phyloP scores from a whole-genome alignment of 495 filamentous ascomycete genomes.

The Xanthoparmelia taractica region DNA sequence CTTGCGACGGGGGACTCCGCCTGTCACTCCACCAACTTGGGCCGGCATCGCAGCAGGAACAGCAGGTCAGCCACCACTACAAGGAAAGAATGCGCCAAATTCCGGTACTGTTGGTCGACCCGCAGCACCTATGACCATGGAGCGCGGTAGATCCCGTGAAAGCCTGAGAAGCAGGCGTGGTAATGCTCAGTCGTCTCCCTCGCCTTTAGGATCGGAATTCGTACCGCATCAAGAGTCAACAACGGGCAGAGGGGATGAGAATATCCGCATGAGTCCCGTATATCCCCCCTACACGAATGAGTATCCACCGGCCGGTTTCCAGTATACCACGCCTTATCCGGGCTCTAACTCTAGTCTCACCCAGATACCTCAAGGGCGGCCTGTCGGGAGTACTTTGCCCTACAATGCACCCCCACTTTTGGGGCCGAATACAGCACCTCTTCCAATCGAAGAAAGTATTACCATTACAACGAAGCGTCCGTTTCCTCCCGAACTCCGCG shows the following conservation, averaged over 20 bases:
- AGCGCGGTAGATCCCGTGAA: constrained; percentile 34
- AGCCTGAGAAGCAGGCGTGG: constrained; percentile 30
- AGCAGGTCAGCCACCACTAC: constrained; percentile 29
- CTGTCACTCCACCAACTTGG: constrained; percentile 20
- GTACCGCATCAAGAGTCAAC: constrained; percentile 18
- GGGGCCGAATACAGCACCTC: constrained; percentile 20
- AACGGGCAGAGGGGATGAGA: background rate
- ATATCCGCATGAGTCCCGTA: constrained; percentile 21
- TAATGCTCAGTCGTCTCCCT: constrained; percentile 31
- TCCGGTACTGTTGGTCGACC: constrained; percentile 20
- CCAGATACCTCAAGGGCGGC: constrained; percentile 8
- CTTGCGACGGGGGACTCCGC: constrained; percentile 12
- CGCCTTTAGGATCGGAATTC: constrained; percentile 35
- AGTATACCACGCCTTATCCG: constrained; percentile 15
- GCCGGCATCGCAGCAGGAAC: constrained; percentile 29
- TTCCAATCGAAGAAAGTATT: constrained; percentile 21
- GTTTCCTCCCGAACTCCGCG: constrained; percentile 18
- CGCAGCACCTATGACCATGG: constrained; percentile 24
- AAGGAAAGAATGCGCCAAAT: constrained; percentile 24
- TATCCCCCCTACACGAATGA: constrained; percentile 1
- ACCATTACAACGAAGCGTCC: constrained; percentile 24
- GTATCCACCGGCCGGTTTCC: constrained; percentile 8
- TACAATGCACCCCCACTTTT: constrained; percentile 5
- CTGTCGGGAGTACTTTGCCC: background rate
- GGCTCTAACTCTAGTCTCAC: constrained; percentile 9